Conservation (phyloP, 495 filamentous ascomycete species). For the Aspergillus funiculosus region DNA sequence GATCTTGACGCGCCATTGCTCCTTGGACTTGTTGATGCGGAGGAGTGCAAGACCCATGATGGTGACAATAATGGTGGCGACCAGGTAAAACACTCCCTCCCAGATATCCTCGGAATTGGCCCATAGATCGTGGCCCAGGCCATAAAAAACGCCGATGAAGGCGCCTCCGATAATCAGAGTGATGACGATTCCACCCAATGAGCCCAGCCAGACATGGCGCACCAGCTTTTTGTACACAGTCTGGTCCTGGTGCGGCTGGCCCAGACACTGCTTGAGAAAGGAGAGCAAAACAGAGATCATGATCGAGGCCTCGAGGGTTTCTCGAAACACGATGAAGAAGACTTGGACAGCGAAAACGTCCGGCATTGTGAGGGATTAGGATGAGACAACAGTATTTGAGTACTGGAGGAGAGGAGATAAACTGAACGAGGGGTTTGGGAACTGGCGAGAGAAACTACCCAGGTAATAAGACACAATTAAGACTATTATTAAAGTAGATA, state of each 20-base stretch:
- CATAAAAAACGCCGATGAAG: constrained; percentile 79
- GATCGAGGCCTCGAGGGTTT: constrained; percentile 72
- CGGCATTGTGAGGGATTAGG: too few species aligned
- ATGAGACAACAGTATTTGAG: too few species aligned
- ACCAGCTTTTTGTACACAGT: too few species aligned
- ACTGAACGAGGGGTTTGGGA: too few species aligned
- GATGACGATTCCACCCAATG: constrained; percentile 62
- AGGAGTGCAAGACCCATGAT: constrained; percentile 74
- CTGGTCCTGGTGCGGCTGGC: too few species aligned
- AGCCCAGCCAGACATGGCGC: too few species aligned
- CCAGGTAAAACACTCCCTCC: constrained; percentile 67
- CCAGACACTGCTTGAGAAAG: constrained; percentile 73
- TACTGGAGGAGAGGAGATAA: too few species aligned
- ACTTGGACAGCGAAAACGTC: too few species aligned
- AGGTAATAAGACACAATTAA: too few species aligned
- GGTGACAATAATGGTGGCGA: constrained; percentile 72
- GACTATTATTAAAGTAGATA: too few species aligned
- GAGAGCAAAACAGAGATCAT: constrained; percentile 77
- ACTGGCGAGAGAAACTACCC: too few species aligned
- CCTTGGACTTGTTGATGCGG: constrained; percentile 74
- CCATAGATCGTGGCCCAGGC: constrained; percentile 60
- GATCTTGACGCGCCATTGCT: constrained; percentile 78
- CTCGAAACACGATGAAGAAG: constrained; percentile 83
- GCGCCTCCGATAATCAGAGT: constrained; percentile 64
- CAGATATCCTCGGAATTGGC: constrained; percentile 62